phyloP scores from a whole-genome alignment of 73 alveolate genomes.

The Blepharisma japonicum region DNA sequence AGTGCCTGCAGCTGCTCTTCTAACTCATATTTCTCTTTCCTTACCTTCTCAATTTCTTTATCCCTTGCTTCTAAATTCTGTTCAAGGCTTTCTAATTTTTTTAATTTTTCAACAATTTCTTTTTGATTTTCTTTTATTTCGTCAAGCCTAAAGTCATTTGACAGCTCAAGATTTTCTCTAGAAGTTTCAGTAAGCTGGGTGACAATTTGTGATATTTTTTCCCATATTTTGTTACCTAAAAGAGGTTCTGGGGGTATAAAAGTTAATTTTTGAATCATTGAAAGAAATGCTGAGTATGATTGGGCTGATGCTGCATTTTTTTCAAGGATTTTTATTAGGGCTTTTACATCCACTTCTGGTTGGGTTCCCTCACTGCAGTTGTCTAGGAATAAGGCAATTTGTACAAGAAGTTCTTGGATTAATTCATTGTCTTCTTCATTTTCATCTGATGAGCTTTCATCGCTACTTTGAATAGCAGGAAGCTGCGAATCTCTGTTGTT shows the following conservation, averaged over 20 bases:
- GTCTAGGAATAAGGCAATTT: background rate
- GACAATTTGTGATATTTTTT: background rate
- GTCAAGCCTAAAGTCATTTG: slow-evolving; percentile 1
- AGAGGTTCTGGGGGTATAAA: slow-evolving; percentile 14
- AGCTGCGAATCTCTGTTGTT: background rate
- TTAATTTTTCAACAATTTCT: background rate
- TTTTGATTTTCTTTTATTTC: slow-evolving; percentile 11
- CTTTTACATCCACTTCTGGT: background rate
- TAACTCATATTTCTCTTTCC: slow-evolving; percentile 18
- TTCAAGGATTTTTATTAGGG: background rate
- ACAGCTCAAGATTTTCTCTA: background rate
- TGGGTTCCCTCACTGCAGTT: background rate
- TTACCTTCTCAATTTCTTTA: slow-evolving; percentile 17
- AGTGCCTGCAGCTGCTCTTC: background rate
- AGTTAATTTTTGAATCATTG: background rate
- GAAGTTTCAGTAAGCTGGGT: background rate
- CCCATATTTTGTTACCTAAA: background rate
- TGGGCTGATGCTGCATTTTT: slow-evolving; percentile 14
- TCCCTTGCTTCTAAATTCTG: slow-evolving; percentile 27
- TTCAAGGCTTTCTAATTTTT: slow-evolving; percentile 8
- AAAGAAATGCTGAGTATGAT: background rate
- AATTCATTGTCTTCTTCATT: background rate
- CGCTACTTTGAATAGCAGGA: background rate
- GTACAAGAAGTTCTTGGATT: background rate
- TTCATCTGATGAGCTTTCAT: background rate